These are phyloP conservation scores for Mortierella polycephala DNA, from an alignment of 371 early-diverging fungal genomes.

Conservation along the genomic window DNA sequence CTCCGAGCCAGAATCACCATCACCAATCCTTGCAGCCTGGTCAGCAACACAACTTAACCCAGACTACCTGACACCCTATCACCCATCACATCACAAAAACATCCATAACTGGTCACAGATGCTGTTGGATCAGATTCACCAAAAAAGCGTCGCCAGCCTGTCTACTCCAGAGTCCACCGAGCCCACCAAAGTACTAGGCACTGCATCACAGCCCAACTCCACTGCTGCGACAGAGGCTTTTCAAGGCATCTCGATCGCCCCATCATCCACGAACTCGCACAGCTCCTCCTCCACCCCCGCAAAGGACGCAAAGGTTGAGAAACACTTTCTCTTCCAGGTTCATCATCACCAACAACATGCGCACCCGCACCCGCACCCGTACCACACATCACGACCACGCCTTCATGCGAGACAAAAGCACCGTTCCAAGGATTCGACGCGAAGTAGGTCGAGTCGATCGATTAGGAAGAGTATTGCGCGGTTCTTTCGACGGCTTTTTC, in stretches of 20 bases:
- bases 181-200: neutral
- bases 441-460: neutral
- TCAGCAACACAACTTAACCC: conserved; percentile 9
- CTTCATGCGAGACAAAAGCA: neutral
- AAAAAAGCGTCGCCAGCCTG: conserved; percentile 8
- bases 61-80: conserved; percentile 38
- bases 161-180: neutral
- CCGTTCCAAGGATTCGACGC: neutral
- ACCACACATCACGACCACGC: neutral
- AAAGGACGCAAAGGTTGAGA: conserved; percentile 8
- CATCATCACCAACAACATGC: conserved; percentile 21
- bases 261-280: neutral
- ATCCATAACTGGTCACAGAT: conserved; percentile 37
- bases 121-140: conserved; percentile 22
- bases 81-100: conserved; percentile 40
- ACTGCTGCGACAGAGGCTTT: conserved; percentile 7
- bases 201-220: neutral
- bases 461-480: neutral
- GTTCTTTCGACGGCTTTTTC: conserved; percentile 3
- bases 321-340: conserved; percentile 41
- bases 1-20: conserved; percentile 26
- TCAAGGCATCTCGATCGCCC: neutral
- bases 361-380: neutral
- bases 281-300: too few species aligned
- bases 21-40: conserved; percentile 44